phyloP scores from a whole-genome alignment of 257 asterid species.

The Solanum lycopersicoides region DNA sequence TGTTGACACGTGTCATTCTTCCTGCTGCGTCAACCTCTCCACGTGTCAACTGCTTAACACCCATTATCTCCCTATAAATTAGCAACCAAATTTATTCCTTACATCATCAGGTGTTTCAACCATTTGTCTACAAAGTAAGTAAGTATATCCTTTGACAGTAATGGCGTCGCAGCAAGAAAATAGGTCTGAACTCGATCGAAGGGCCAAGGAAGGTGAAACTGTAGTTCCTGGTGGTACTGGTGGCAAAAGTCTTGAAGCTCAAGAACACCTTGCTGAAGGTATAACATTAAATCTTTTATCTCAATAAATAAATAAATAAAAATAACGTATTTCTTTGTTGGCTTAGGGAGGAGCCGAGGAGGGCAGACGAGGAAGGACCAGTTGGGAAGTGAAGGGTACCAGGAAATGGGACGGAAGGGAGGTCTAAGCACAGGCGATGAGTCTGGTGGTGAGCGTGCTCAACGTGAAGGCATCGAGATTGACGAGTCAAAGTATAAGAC shows the following conservation, averaged over 20 bases:
- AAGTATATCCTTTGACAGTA: too few relatives aligned
- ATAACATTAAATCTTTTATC: not conserved
- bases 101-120: not conserved
- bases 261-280: conserved; percentile 64
- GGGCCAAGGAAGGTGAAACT: conserved; percentile 49
- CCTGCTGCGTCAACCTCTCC: not conserved
- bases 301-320: not conserved
- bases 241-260: conserved; percentile 52
- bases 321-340: not conserved
- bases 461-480: conserved; percentile 31
- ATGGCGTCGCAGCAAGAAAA: conserved; percentile 40
- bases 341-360: conserved; percentile 47
- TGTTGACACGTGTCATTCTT: not conserved
- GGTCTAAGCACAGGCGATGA: conserved; percentile 39
- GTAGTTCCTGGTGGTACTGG: conserved; percentile 62
- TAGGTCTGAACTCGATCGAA: conserved; percentile 26
- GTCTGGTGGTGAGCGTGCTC: conserved; percentile 30
- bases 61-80: not conserved
- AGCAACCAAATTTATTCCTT: not conserved
- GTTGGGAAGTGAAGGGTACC: conserved; percentile 49
- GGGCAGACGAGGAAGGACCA: conserved; percentile 50
- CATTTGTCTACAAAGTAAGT: too few relatives aligned
- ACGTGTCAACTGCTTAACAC: not conserved
- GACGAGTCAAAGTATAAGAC: conserved; percentile 39
- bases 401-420: conserved; percentile 53